A percentile compares a stretch with the other conserved stretches of the same genome.
Evolutionary conservation across 2,329 filamentous ascomycete genomes (phyloP).

Genomic region (Trichothecium roseum): DNA sequence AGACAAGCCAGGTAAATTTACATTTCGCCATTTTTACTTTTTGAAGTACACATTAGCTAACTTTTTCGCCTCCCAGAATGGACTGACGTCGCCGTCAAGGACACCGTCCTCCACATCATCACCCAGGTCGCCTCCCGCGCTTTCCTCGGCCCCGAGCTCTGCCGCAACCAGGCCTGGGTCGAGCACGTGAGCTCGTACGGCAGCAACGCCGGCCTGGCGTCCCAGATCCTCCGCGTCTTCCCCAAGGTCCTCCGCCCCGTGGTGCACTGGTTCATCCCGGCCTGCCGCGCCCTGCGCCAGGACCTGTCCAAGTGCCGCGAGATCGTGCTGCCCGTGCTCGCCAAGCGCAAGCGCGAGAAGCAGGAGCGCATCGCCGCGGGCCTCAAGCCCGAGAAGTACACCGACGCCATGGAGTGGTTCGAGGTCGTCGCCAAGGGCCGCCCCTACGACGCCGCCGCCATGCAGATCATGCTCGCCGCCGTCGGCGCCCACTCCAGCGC

Average conservation of each 20-base stretch:
- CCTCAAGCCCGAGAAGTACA: constrained; percentile 26
- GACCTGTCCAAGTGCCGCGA: constrained; percentile 3
- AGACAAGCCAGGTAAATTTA: too few species aligned
- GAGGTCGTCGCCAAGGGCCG: constrained; percentile 29
- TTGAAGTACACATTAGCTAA: too few species aligned
- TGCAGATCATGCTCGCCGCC: constrained; percentile 20
- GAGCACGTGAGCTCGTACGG: too few species aligned
- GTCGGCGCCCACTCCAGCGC: constrained; percentile 46
- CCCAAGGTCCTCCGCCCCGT: constrained; percentile 34
- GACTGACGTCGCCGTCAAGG: too few species aligned
- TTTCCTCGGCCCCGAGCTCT: too few species aligned
- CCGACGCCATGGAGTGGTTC: constrained; percentile 44
- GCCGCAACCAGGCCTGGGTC: too few species aligned
- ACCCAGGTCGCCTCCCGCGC: too few species aligned
- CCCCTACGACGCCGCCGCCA: constrained; percentile 6
- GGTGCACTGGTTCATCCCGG: constrained; percentile 30
- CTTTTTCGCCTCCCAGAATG: too few species aligned
- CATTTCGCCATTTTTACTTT: too few species aligned
- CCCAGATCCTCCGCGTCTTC: constrained; percentile 22
- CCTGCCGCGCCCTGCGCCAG: constrained; percentile 19
- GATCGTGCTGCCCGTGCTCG: constrained; percentile 27
- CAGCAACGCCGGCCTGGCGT: constrained; percentile 8
- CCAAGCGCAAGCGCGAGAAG: constrained; percentile 31
- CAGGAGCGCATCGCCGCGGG: constrained; percentile 10
- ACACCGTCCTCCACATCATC: too few species aligned